phyloP scores from a whole-genome alignment of 495 filamentous ascomycete genomes.

The Penicillium samsonianum region DNA sequence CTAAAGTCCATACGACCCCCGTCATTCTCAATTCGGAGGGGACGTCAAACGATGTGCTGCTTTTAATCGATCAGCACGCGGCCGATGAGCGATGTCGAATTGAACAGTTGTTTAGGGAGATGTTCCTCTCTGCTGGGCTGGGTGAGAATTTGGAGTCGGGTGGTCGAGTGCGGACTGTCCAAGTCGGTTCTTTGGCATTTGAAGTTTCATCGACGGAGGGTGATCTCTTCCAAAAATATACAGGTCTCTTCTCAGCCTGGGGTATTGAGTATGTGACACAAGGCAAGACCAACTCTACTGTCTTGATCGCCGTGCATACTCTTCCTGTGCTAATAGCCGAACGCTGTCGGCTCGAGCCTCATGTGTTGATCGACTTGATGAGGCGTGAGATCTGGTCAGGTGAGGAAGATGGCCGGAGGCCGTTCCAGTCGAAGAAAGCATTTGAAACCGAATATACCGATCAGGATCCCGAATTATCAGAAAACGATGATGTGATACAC shows the following conservation, averaged over 20 bases:
- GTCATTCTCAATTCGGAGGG: not conserved
- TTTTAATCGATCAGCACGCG: slow-evolving; percentile 92
- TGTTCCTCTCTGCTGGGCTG: slow-evolving; percentile 23
- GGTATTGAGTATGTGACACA: slow-evolving; percentile 63
- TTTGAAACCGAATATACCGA: not conserved
- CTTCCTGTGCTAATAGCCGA: slow-evolving; percentile 74
- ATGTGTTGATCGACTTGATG: slow-evolving; percentile 67
- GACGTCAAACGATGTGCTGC: slow-evolving; percentile 44
- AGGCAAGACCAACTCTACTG: slow-evolving; percentile 14
- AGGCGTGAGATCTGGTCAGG: slow-evolving; percentile 71
- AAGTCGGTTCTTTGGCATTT: slow-evolving; percentile 60
- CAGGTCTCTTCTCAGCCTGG: slow-evolving; percentile 63
- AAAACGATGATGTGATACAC: not conserved
- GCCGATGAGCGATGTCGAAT: slow-evolving; percentile 87
- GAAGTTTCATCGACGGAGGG: slow-evolving; percentile 60
- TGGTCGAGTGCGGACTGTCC: slow-evolving; percentile 28
- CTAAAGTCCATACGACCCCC: slow-evolving; percentile 45
- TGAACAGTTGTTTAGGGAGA: slow-evolving; percentile 63
- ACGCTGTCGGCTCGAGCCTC: slow-evolving; percentile 70
- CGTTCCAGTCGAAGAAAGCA: slow-evolving; percentile 6
- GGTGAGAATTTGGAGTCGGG: not conserved
- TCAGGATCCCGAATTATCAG: not conserved
- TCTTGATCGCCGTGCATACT: slow-evolving; percentile 49
- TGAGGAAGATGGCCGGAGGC: slow-evolving; percentile 34
- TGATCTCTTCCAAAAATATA: slow-evolving; percentile 54